A percentile compares a stretch with the other conserved stretches of the same genome.
These are phyloP conservation scores for Heimioporus sp. DNA, from an alignment of 768 basidiomycete species.

Conservation along the genomic window DNA sequence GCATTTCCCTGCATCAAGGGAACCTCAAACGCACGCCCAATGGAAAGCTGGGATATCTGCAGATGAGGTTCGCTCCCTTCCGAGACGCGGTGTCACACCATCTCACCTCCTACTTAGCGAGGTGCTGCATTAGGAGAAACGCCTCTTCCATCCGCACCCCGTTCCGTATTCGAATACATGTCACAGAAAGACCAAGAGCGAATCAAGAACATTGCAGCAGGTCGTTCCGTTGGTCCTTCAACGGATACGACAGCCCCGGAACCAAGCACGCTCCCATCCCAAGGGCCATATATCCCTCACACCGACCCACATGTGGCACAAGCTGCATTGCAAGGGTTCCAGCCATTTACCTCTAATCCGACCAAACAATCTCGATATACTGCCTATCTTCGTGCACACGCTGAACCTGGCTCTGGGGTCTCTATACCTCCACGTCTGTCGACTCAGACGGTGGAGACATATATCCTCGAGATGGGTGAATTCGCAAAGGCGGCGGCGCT, in stretches of 20 bases:
- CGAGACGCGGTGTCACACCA: not conserved
- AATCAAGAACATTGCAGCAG: slow-evolving; percentile 56
- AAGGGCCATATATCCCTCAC: slow-evolving; percentile 47
- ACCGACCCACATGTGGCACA: slow-evolving; percentile 78
- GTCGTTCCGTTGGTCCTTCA: slow-evolving; percentile 22
- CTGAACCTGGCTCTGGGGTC: slow-evolving; percentile 40
- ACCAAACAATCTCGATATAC: slow-evolving; percentile 83
- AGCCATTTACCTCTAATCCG: slow-evolving; percentile 79
- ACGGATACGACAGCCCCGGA: slow-evolving; percentile 25
- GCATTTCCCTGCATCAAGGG: slow-evolving; percentile 18
- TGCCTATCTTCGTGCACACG: slow-evolving; percentile 76
- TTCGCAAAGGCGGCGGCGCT: slow-evolving; percentile 85
- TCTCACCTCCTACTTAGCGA: slow-evolving; percentile 50
- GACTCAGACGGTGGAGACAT: slow-evolving; percentile 61
- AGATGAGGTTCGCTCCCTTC: slow-evolving; percentile 55
- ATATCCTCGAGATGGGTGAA: slow-evolving; percentile 80
- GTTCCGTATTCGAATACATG: slow-evolving; percentile 92
- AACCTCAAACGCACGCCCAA: slow-evolving; percentile 38
- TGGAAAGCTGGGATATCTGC: slow-evolving; percentile 66
- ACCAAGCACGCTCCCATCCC: slow-evolving; percentile 24
- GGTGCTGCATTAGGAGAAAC: slow-evolving; percentile 83
- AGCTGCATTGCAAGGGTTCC: slow-evolving; percentile 85
- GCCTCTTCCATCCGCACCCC: slow-evolving; percentile 61
- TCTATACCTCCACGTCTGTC: slow-evolving; percentile 53
- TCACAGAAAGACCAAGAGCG: slow-evolving; percentile 91